Evolutionary conservation across 2,329 filamentous ascomycete species (phyloP).

Genomic region (Aspergillus thermomutatus): DNA sequence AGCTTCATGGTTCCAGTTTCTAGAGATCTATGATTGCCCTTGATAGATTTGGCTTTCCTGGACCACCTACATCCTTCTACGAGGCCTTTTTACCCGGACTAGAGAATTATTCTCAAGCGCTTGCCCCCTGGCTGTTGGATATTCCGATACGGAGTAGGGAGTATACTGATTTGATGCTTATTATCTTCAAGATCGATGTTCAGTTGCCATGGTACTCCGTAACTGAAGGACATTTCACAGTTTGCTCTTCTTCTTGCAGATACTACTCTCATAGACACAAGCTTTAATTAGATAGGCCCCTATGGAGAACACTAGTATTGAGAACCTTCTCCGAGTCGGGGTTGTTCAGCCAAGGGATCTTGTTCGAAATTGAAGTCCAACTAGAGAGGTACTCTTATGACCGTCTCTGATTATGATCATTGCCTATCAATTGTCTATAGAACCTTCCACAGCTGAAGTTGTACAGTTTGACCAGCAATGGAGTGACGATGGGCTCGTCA

Average conservation of each 20-base stretch:
- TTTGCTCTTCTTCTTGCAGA: background rate
- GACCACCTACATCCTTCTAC: background rate
- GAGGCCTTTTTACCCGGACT: too few relatives aligned
- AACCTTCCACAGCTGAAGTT: background rate
- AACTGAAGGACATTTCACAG: background rate
- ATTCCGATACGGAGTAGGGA: background rate
- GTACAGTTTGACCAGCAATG: background rate
- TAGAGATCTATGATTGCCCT: background rate
- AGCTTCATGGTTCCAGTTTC: background rate
- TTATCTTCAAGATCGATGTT: background rate
- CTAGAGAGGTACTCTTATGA: background rate
- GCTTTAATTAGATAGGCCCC: background rate
- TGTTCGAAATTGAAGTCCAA: background rate
- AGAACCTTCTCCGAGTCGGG: background rate
- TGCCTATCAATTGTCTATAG: too few relatives aligned
- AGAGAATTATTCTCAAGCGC: too few relatives aligned
- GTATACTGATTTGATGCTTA: background rate
- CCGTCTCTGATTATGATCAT: background rate
- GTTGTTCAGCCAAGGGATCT: background rate
- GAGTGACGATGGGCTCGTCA: background rate
- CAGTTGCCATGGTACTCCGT: background rate
- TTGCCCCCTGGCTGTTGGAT: background rate
- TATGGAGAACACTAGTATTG: background rate
- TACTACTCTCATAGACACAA: background rate
- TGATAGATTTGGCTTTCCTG: background rate